These are phyloP conservation scores for Solanum pennellii DNA, from an alignment of 257 asterid species.

Conservation along the genomic window DNA sequence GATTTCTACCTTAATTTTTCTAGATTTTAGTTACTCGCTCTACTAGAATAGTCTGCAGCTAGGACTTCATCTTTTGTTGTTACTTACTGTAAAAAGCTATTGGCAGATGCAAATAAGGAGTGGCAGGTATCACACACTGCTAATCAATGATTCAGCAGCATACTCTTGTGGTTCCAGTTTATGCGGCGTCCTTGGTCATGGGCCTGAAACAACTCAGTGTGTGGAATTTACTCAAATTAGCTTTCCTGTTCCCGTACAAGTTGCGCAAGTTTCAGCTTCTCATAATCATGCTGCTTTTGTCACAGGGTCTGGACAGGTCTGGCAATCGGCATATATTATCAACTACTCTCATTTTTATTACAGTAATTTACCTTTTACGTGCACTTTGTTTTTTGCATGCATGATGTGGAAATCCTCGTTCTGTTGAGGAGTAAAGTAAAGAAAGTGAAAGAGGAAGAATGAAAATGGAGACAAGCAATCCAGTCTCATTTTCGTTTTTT, in stretches of 20 bases:
- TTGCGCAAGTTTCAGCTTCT: constrained; percentile 66
- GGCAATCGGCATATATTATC: not conserved
- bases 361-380: not conserved
- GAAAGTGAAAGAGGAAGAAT: not conserved
- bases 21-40: not conserved
- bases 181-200: constrained; percentile 93
- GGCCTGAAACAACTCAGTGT: constrained; percentile 69
- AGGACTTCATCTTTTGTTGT: not conserved
- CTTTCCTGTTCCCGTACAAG: constrained; percentile 50
- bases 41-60: not conserved
- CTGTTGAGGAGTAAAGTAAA: not conserved
- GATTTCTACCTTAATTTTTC: not conserved
- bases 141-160: constrained; percentile 47
- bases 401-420: not conserved
- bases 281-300: constrained; percentile 88
- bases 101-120: constrained; percentile 82
- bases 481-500: not conserved
- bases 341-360: not conserved
- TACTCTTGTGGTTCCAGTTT: constrained; percentile 85
- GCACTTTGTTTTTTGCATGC: not conserved
- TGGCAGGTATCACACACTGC: constrained; percentile 75
- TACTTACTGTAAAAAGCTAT: constrained; percentile 14
- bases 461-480: not conserved
- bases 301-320: constrained; percentile 67
- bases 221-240: constrained; percentile 50